phyloP scores from a whole-genome alignment of 176 grass and related monocot genomes.

The Juncus effusus region DNA sequence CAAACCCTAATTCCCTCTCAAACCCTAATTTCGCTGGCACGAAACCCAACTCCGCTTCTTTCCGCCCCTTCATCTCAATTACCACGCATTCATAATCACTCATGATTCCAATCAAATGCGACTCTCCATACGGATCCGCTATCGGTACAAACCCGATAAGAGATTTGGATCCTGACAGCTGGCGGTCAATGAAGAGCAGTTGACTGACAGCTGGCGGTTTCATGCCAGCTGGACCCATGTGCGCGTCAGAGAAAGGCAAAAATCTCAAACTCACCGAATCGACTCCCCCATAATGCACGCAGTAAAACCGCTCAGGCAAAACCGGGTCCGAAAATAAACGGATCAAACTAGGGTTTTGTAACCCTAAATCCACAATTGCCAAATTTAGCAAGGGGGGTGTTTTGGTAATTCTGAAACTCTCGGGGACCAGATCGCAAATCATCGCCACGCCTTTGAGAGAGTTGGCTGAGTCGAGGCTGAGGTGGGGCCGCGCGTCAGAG shows the following conservation, averaged over 20 bases:
- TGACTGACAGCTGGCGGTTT: conserved; percentile 77
- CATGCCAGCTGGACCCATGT: conserved; percentile 33
- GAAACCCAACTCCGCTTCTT: conserved; percentile 38
- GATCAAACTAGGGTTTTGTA: conserved; percentile 36
- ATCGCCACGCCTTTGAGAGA: conserved; percentile 75
- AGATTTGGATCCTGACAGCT: conserved; percentile 39
- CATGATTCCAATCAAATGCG: conserved; percentile 70
- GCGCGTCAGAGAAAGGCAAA: conserved; percentile 66
- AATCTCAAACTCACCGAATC: conserved; percentile 74
- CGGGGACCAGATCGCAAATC: conserved; percentile 67
- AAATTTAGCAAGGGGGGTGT: conserved; percentile 79
- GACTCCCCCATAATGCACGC: conserved; percentile 88
- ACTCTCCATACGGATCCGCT: conserved; percentile 67
- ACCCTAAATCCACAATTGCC: conserved; percentile 71
- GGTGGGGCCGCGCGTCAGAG: conserved; percentile 40
- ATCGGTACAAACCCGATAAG: conserved; percentile 75
- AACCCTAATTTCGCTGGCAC: conserved; percentile 30
- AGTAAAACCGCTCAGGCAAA: conserved; percentile 79
- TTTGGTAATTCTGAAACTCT: conserved; percentile 40
- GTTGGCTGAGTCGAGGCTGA: conserved; percentile 53
- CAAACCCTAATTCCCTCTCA: conserved; percentile 41
- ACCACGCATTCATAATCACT: conserved; percentile 70
- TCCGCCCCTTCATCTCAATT: conserved; percentile 88
- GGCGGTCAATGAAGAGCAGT: conserved; percentile 52
- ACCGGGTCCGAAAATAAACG: conserved; percentile 80